Percentiles rank a stretch among this genome's conserved stretches.
phyloP scores from a whole-genome alignment of 495 filamentous ascomycete genomes.

The Penicillium flavigenum region DNA sequence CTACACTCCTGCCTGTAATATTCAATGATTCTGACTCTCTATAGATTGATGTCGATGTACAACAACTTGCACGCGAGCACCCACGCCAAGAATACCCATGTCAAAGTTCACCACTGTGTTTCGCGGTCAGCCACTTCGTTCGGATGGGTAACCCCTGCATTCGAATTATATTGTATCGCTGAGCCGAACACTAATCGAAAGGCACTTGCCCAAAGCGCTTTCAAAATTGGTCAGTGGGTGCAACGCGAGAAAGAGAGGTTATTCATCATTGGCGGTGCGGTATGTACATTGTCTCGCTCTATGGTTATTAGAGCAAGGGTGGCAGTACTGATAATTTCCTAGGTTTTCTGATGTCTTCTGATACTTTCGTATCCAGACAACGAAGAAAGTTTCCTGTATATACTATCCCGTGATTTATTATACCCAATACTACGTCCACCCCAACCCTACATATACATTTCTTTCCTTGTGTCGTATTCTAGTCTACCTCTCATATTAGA shows the following conservation, averaged over 20 bases:
- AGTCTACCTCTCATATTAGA: neutral
- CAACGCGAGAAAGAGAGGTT: conserved; percentile 85
- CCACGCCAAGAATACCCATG: conserved; percentile 76
- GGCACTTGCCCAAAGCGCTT: conserved; percentile 79
- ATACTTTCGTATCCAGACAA: neutral
- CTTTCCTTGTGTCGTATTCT: neutral
- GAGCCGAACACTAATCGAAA: conserved; percentile 72
- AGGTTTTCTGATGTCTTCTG: conserved; percentile 27
- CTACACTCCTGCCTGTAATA: neutral
- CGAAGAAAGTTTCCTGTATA: conserved; percentile 11
- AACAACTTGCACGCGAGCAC: conserved; percentile 77
- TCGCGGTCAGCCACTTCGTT: conserved; percentile 71
- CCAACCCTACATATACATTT: neutral
- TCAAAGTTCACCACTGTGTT: conserved; percentile 82
- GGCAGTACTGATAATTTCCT: conserved; percentile 3
- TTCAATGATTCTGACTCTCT: neutral
- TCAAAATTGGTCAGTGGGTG: conserved; percentile 84
- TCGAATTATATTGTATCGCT: conserved; percentile 94
- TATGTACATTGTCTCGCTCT: conserved; percentile 35
- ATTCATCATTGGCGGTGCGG: conserved; percentile 93
- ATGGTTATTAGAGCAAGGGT: neutral
- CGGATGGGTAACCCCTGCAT: conserved; percentile 85
- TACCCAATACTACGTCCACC: conserved; percentile 9
- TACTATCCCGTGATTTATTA: conserved; percentile 9
- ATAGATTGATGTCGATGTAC: conserved; percentile 77